These are phyloP conservation scores for Aureobasidium sp. DNA, from an alignment of 2,329 filamentous ascomycete genomes.

Conservation along the genomic window DNA sequence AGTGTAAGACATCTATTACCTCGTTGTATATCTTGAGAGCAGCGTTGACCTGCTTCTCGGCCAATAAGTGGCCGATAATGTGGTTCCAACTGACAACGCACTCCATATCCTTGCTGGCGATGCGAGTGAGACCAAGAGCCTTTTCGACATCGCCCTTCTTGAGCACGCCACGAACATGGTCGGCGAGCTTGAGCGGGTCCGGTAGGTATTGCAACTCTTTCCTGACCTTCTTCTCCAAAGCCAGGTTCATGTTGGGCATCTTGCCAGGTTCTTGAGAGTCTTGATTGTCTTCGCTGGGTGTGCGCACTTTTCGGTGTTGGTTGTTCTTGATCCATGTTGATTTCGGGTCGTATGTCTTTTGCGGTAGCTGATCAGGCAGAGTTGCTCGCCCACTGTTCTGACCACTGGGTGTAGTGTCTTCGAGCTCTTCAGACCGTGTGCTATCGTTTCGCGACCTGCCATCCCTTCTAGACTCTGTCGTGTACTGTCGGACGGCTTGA, in stretches of 20 bases:
- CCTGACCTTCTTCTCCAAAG: constrained; percentile 28
- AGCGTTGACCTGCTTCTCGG: constrained; percentile 48
- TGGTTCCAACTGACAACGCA: constrained; percentile 82
- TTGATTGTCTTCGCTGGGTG: not conserved
- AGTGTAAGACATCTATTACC: constrained; percentile 34
- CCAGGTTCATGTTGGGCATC: constrained; percentile 2
- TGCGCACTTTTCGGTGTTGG: not conserved
- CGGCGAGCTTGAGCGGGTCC: constrained; percentile 66
- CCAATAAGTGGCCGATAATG: constrained; percentile 63
- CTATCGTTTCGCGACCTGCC: not conserved
- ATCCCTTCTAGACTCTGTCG: not conserved
- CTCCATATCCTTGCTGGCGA: constrained; percentile 56
- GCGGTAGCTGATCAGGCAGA: not conserved
- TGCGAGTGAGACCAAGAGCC: constrained; percentile 59
- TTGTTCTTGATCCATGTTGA: not conserved
- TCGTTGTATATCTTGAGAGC: constrained; percentile 87
- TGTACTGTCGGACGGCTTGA: not conserved
- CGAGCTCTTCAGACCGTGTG: not conserved
- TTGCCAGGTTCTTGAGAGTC: constrained; percentile 8
- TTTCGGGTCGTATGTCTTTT: not conserved
- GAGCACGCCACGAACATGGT: constrained; percentile 57
- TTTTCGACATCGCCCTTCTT: constrained; percentile 52
- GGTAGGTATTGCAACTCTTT: constrained; percentile 54
- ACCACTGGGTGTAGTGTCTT: not conserved
- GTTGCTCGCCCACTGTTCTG: not conserved